Percentiles rank a stretch among this genome's conserved stretches.
These are phyloP conservation scores for Nemania abortiva DNA, from an alignment of 2,329 filamentous ascomycete species.

Conservation along the genomic window DNA sequence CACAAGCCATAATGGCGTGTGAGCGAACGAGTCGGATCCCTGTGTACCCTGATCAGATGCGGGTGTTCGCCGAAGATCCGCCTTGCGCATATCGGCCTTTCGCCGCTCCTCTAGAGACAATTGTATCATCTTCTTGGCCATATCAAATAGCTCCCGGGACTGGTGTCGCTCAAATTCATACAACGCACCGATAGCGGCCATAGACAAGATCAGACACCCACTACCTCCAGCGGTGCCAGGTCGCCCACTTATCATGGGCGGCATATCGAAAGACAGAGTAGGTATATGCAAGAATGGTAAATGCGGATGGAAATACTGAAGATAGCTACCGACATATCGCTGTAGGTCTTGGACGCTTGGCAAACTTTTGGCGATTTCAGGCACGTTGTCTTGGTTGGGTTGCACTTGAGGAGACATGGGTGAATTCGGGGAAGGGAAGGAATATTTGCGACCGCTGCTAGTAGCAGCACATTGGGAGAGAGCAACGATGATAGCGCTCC, in stretches of 20 bases:
- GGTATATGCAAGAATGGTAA: constrained; percentile 94
- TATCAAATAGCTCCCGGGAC: constrained; percentile 89
- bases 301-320: constrained; percentile 93
- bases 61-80: constrained; percentile 66
- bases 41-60: constrained; percentile 62
- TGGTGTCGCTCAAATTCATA: constrained; percentile 86
- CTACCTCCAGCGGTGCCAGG: constrained; percentile 77
- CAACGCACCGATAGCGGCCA: constrained; percentile 79
- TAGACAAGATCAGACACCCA: constrained; percentile 86
- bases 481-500: constrained; percentile 70
- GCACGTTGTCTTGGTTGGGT: constrained; percentile 61
- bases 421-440: constrained; percentile 67
- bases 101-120: constrained; percentile 91
- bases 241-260: constrained; percentile 73
- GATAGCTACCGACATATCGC: constrained; percentile 89
- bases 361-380: constrained; percentile 68
- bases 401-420: constrained; percentile 66
- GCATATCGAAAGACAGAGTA: constrained; percentile 88
- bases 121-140: constrained; percentile 95
- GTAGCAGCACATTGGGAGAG: constrained; percentile 68
- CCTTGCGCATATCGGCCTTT: constrained; percentile 81
- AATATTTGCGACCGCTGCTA: constrained; percentile 71
- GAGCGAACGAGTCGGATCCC: constrained; percentile 70
- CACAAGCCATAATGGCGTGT: constrained; percentile 92
- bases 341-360: constrained; percentile 89